phyloP scores from a whole-genome alignment of 495 filamentous ascomycete genomes.

The Pyrenopolyporus hunteri region DNA sequence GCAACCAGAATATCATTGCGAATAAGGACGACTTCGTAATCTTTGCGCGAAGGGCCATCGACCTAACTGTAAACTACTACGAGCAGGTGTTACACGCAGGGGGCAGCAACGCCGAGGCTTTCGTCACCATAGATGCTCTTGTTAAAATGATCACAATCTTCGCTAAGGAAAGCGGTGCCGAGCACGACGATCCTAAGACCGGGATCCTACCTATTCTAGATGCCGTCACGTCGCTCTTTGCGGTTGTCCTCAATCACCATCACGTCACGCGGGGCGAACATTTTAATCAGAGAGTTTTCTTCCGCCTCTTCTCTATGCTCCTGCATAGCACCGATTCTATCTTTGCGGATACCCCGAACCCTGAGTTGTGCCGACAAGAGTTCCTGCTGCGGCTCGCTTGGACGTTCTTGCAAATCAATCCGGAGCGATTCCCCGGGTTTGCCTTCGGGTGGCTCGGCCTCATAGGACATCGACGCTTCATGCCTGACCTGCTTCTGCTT shows the following conservation, averaged over 20 bases:
- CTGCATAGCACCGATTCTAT: constrained; percentile 64
- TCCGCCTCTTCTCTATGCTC: constrained; percentile 85
- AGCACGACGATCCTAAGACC: constrained; percentile 24
- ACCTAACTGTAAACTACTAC: constrained; percentile 75
- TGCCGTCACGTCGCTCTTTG: constrained; percentile 72
- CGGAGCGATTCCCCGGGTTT: constrained; percentile 78
- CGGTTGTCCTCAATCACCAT: constrained; percentile 84
- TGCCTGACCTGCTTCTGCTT: constrained; percentile 78
- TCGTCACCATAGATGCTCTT: constrained; percentile 81
- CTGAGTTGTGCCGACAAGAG: constrained; percentile 57
- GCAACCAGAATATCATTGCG: constrained; percentile 70
- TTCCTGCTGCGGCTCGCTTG: constrained; percentile 75
- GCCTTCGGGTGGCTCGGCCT: constrained; percentile 83
- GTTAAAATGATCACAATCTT: constrained; percentile 81
- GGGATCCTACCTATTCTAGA: constrained; percentile 62
- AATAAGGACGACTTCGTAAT: constrained; percentile 73
- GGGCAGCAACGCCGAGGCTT: constrained; percentile 70
- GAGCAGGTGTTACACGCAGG: constrained; percentile 67
- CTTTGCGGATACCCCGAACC: constrained; percentile 48
- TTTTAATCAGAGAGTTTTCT: constrained; percentile 89
- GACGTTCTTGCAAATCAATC: constrained; percentile 77
- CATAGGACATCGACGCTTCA: constrained; percentile 82
- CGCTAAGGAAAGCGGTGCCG: constrained; percentile 58
- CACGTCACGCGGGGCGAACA: constrained; percentile 79
- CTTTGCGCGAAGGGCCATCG: constrained; percentile 83